phyloP scores from a whole-genome alignment of 2,329 filamentous ascomycete species.

The Onygenales sp. region DNA sequence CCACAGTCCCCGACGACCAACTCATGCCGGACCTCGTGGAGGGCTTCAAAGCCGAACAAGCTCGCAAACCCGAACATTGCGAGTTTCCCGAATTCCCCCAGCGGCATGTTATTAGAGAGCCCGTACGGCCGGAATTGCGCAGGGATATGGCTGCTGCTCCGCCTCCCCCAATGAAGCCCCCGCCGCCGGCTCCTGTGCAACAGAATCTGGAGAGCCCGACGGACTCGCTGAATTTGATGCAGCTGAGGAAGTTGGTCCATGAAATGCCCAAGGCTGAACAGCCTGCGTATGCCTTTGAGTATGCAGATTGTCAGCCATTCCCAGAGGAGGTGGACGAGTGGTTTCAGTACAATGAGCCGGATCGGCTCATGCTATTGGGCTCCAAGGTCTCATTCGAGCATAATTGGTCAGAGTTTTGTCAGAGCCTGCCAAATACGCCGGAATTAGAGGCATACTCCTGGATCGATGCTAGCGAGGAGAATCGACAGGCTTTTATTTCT shows the following conservation, averaged over 20 bases:
- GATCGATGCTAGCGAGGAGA: slow-evolving; percentile 53
- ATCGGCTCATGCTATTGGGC: slow-evolving; percentile 67
- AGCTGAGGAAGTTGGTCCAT: slow-evolving; percentile 62
- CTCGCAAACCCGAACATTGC: slow-evolving; percentile 8
- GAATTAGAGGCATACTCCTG: slow-evolving; percentile 46
- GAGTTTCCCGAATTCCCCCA: slow-evolving; percentile 9
- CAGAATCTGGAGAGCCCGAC: slow-evolving; percentile 30
- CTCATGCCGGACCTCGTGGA: slow-evolving; percentile 33
- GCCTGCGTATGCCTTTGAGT: slow-evolving; percentile 75
- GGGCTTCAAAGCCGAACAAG: slow-evolving; percentile 19
- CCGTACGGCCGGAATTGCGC: slow-evolving; percentile 26
- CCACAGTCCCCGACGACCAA: slow-evolving; percentile 34
- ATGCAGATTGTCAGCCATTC: slow-evolving; percentile 62
- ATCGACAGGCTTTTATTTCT: slow-evolving; percentile 31
- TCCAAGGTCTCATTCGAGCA: slow-evolving; percentile 69
- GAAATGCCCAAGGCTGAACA: slow-evolving; percentile 63
- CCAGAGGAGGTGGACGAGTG: slow-evolving; percentile 92
- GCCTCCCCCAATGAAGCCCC: slow-evolving; percentile 31
- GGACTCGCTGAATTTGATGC: slow-evolving; percentile 66
- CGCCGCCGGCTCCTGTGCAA: slow-evolving; percentile 35
- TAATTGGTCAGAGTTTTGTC: slow-evolving; percentile 55
- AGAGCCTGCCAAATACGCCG: slow-evolving; percentile 17
- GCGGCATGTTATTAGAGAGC: slow-evolving; percentile 12
- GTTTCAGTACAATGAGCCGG: slow-evolving; percentile 86
- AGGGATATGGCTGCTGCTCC: slow-evolving; percentile 30